Base-by-base conservation (phyloP, 23 red algal species). In the Chondrus crispus region DNA sequence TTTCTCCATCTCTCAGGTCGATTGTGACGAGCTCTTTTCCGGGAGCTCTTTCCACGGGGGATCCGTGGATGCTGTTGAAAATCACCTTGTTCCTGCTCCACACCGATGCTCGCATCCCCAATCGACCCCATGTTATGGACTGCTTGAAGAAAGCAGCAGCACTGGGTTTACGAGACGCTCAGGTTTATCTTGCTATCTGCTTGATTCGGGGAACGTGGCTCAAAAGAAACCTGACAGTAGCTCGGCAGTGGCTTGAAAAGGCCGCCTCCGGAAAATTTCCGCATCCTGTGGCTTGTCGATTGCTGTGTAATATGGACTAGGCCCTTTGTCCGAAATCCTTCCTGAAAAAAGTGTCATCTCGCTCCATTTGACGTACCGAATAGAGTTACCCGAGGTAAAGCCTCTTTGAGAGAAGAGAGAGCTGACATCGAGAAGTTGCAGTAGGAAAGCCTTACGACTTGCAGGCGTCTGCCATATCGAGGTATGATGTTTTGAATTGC, bases 61-160 rank as follows among this genome's bases (percentile, higher is more conserved):
- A 82, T 62, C 77, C 77, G 3, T 82, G 77, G 77, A 10, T 82
- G 46, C 77, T 54, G 3, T 54, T 82, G 77, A 82, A 82, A 39
- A 60, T 49, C 26, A 47, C 77, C 62, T 39, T 82, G 77, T 82
- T 60, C 77, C 45, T 82, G 14, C 50, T 82, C 50, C 77, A 82
- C 33, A 30, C 51, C 29, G 37, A 60, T 18, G 77, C 51, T 26
- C 48, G 44, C 30, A 38, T 54, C 51, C 30, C 19, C 19, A 49
- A 52, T 39, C 77, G 57, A 60, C 51, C 51, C 13, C 50, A 82
- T 58, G 77, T 54, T 4, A 82, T 82, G 77, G 77, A 82, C 19
- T 82, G 50, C 26, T 40, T 82, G 50, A 82, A 82, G 62, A 49
- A 82, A 38, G 46, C 77, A 19, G 77, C 77, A 3, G 9, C 62